Conservation (phyloP, 1,284 basidiomycete species). For the Trichosporon asahii region DNA sequence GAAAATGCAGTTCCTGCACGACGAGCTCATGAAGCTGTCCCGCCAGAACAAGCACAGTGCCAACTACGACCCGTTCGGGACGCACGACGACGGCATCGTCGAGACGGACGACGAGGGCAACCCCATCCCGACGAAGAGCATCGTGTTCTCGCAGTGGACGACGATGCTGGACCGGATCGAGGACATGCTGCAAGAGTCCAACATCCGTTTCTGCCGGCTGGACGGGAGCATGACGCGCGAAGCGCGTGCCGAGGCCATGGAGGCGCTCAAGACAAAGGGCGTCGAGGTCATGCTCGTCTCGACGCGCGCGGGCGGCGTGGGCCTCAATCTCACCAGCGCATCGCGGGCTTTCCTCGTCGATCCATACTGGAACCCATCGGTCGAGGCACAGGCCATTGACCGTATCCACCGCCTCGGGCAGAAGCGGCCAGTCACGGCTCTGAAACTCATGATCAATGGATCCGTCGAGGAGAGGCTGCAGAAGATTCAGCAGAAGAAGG, state of each 20-base stretch:
- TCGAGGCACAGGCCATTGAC: conserved; percentile 93
- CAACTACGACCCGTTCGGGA: conserved; percentile 74
- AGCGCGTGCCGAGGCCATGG: conserved; percentile 83
- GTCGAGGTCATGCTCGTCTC: conserved; percentile 93
- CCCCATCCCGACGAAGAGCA: conserved; percentile 63
- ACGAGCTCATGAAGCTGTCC: conserved; percentile 72
- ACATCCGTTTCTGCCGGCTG: conserved; percentile 80
- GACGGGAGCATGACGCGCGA: conserved; percentile 97
- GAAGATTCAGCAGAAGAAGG: conserved; percentile 92
- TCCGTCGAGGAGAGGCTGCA: conserved; percentile 86
- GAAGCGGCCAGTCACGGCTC: conserved; percentile 80
- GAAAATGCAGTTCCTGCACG: conserved; percentile 74
- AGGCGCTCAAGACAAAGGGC: conserved; percentile 72
- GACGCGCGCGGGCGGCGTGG: conserved; percentile 94
- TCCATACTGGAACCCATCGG: conserved; percentile 87
- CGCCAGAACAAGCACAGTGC: conserved; percentile 71
- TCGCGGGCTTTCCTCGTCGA: conserved; percentile 91
- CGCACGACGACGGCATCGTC: conserved; percentile 62
- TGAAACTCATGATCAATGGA: conserved; percentile 88
- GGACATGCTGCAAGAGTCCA: conserved; percentile 75
- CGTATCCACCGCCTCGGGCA: conserved; percentile 93
- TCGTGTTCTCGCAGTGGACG: conserved; percentile 97
- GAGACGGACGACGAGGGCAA: conserved; percentile 61
- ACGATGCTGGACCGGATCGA: conserved; percentile 92
- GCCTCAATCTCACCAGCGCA: conserved; percentile 87